A percentile compares a stretch with the other conserved stretches of the same genome.
Conservation (phyloP, 352 stramenopile species). For the Sclerospora graminicola region DNA sequence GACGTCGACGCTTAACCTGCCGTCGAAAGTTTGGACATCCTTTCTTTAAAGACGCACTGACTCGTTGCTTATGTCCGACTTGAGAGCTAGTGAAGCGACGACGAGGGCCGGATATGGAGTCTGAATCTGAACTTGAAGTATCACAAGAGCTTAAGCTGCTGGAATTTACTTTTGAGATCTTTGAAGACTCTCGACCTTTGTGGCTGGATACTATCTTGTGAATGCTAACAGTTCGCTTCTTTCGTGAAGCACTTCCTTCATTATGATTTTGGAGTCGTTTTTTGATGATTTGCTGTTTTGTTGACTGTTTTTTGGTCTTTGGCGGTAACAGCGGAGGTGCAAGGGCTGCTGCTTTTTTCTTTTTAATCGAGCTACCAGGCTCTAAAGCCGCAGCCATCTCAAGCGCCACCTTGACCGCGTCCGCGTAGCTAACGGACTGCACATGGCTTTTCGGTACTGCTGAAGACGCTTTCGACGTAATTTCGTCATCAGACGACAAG, state of each 20-base stretch:
- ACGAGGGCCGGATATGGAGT: not conserved
- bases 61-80: not conserved
- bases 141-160: constrained; percentile 2
- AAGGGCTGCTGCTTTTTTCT: constrained; percentile 1
- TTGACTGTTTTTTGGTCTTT: constrained; percentile 6
- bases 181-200: not conserved
- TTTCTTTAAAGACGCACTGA: not conserved
- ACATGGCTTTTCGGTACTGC: not conserved
- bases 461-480: constrained; percentile 1
- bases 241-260: too few relatives aligned
- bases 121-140: not conserved
- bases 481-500: constrained; percentile 6
- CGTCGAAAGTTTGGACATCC: not conserved
- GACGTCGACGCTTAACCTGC: not conserved
- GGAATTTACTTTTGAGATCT: constrained; percentile 1
- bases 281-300: not conserved
- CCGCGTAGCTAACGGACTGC: constrained; percentile 12
- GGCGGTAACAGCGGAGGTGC: constrained; percentile 7
- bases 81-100: not conserved
- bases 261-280: not conserved
- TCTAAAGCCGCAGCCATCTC: constrained; percentile 19
- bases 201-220: not conserved
- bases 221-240: not conserved
- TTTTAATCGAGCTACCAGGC: not conserved
- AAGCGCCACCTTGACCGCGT: constrained; percentile 20